phyloP scores from a whole-genome alignment of 2,329 filamentous ascomycete species.

The Penicillium sp. region DNA sequence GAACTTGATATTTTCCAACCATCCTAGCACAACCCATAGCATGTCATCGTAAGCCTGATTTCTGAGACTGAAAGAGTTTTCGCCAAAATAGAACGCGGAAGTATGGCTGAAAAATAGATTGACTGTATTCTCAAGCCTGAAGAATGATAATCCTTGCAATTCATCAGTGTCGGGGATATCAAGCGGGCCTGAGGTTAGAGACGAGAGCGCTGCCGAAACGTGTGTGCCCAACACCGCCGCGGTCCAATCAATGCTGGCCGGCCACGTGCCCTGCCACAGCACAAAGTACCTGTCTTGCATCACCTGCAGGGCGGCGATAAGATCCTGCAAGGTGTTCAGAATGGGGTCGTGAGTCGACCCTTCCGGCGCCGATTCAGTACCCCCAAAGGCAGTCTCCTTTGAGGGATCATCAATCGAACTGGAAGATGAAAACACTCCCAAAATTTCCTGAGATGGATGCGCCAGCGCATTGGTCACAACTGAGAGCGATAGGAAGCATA shows the following conservation, averaged over 20 bases:
- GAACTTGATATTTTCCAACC: constrained; percentile 80
- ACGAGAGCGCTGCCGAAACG: constrained; percentile 67
- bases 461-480: constrained; percentile 30
- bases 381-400: constrained; percentile 10
- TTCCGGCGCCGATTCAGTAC: constrained; percentile 2
- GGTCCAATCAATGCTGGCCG: constrained; percentile 87
- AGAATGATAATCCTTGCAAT: constrained; percentile 29
- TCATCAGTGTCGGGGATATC: constrained; percentile 33
- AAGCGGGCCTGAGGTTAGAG: constrained; percentile 60
- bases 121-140: constrained; percentile 71
- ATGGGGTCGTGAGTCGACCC: constrained; percentile 18
- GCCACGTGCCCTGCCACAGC: constrained; percentile 77
- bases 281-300: constrained; percentile 79
- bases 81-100: constrained; percentile 78
- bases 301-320: constrained; percentile 65
- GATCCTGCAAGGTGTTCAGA: constrained; percentile 35
- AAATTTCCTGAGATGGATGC: constrained; percentile 27
- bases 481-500: constrained; percentile 24
- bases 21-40: constrained; percentile 89
- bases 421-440: constrained; percentile 4
- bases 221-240: constrained; percentile 79
- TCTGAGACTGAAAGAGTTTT: constrained; percentile 72
- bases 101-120: constrained; percentile 77
- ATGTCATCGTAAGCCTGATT: constrained; percentile 89
- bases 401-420: constrained; percentile 1